Evolutionary conservation across 768 basidiomycete species (phyloP), one percentile per base, ranked within the genome.

Genomic region (Trametes villosa): DNA sequence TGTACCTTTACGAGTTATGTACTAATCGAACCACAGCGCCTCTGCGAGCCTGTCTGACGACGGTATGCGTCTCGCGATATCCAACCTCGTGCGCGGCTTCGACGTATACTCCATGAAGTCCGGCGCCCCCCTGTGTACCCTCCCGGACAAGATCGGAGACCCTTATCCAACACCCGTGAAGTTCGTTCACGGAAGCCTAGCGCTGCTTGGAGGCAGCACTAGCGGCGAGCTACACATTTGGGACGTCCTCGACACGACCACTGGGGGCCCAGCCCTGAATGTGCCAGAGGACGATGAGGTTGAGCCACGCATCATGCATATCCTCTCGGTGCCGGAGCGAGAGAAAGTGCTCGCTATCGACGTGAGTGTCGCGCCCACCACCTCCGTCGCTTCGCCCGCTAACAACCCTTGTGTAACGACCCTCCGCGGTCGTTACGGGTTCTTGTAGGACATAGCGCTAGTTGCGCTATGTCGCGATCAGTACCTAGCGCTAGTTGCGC

Each of bases 131-230:
- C 13, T 57, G 15, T 33, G 47, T 24, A 18, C 56, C 1, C 30
- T 57, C n/a, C 27, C 2, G 36, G 38, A 50, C n/a, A 11, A n/a
- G n/a, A n/a, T n/a, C n/a, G 17, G 11, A 20, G 30, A 12, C 15
- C 12, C 20, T 1, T 18, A 40, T 12, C 27, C n/a, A 2, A 20
- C 31, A 3, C 56, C 42, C 12, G 53, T 55, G 6, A 2, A 22
- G 4, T 46, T 55, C 53, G 34, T 55, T 17, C 53, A 55, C 42
- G 53, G 42, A 22, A 38, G 53, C n/a, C 53, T 30, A 9, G 53
- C 53, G 2, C 29, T 55, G 15, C 8, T 55, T n/a, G 42, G 42
- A 4, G 53, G 53, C 8, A 55, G 44, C 29, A 34, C 30, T 9
- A 20, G 18, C n/a, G 53, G 53, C 1, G 17, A 30, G 20, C n/a